Conservation (phyloP, 129 eudicot species). For the Helianthus tuberosus region DNA sequence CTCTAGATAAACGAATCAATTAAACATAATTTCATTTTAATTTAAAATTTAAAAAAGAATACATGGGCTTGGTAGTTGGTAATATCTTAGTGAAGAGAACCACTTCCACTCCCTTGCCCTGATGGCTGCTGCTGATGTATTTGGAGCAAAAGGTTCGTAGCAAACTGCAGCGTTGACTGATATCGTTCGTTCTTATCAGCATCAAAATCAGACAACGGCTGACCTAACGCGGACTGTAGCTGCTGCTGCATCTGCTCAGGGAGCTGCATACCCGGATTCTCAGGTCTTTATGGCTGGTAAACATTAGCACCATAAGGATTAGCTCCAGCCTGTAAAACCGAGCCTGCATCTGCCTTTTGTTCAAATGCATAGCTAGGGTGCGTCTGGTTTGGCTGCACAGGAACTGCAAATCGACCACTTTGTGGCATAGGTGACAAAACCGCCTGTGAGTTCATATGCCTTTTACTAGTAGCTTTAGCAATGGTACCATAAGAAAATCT, state of each 20-base stretch:
- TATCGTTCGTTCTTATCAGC: not conserved
- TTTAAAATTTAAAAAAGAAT: too few species aligned
- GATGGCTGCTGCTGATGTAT: too few species aligned
- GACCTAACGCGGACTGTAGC: constrained; percentile 48
- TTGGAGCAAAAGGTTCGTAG: too few species aligned
- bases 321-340: constrained; percentile 37
- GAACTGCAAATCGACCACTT: too few species aligned
- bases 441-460: too few species aligned
- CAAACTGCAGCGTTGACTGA: too few species aligned
- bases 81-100: too few species aligned
- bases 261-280: constrained; percentile 30
- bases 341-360: constrained; percentile 1
- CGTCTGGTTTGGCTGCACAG: constrained; percentile 9
- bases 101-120: constrained; percentile 16
- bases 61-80: too few species aligned
- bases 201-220: constrained; percentile 57
- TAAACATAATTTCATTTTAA: not conserved
- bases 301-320: constrained; percentile 43
- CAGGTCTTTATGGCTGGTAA: constrained; percentile 44
- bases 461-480: too few species aligned
- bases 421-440: constrained; percentile 2
- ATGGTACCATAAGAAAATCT: too few species aligned
- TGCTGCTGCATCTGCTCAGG: constrained; percentile 41
- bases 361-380: not conserved
- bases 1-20: too few species aligned